Evolutionary conservation across 192 early-diverging fungal species (phyloP).

Genomic region (Coemansia asiatica): DNA sequence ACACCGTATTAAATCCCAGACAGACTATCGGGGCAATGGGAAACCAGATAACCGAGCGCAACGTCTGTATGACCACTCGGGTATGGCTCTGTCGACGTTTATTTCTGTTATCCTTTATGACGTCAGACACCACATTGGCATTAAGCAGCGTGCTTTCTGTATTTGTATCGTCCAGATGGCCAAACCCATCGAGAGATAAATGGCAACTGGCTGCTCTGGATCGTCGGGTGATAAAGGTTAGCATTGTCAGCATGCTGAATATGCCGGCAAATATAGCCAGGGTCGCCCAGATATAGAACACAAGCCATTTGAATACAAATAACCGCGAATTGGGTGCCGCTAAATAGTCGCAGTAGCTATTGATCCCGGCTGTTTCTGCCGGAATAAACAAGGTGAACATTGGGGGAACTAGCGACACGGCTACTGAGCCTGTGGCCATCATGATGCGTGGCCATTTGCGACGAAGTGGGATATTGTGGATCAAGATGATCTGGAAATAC

Average conservation of each 20-base stretch:
- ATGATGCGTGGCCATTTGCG: slow-evolving; percentile 2
- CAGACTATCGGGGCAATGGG: slow-evolving; percentile 31
- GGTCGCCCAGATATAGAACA: slow-evolving; percentile 37
- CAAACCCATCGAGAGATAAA: slow-evolving; percentile 7
- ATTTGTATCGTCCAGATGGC: background rate
- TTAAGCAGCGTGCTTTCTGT: background rate
- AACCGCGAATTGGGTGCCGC: slow-evolving; percentile 15
- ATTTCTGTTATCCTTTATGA: slow-evolving; percentile 16
- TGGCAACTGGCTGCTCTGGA: slow-evolving; percentile 8
- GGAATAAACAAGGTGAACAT: slow-evolving; percentile 29
- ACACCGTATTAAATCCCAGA: slow-evolving; percentile 30
- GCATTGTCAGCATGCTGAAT: slow-evolving; percentile 20
- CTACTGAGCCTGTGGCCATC: background rate
- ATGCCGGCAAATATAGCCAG: slow-evolving; percentile 17
- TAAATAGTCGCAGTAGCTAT: slow-evolving; percentile 23
- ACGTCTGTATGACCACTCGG: slow-evolving; percentile 19
- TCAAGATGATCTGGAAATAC: slow-evolving; percentile 37
- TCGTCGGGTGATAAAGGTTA: slow-evolving; percentile 7
- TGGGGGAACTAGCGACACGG: slow-evolving; percentile 16
- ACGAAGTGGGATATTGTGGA: slow-evolving; percentile 19
- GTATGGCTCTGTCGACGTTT: slow-evolving; percentile 20
- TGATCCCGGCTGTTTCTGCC: slow-evolving; percentile 14
- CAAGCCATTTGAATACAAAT: slow-evolving; percentile 45
- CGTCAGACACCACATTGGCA: background rate
- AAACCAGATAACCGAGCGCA: slow-evolving; percentile 41